Percentiles rank a stretch among this genome's conserved stretches.
Evolutionary conservation across 306 rosid genomes (phyloP).

Genomic region (Quercus gilva): DNA sequence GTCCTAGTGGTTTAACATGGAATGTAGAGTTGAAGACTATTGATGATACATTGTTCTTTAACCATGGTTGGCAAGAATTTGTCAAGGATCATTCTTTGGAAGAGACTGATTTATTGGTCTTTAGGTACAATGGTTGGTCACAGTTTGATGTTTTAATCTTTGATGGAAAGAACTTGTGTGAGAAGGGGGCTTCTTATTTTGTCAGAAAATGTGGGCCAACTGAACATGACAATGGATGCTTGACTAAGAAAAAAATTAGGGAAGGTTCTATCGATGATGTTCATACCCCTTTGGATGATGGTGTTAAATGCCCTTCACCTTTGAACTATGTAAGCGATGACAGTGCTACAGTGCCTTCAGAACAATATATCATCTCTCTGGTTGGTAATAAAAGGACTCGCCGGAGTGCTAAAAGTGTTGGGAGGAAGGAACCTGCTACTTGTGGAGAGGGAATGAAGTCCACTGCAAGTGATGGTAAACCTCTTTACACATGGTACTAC

Average conservation of each 20-base stretch:
- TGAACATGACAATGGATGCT: conserved; percentile 21
- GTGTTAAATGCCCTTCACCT: conserved; percentile 16
- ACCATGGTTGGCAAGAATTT: conserved; percentile 59
- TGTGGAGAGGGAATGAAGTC: background rate
- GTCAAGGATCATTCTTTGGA: conserved; percentile 49
- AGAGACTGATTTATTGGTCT: conserved; percentile 65
- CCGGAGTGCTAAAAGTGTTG: background rate
- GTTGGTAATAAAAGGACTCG: conserved; percentile 14
- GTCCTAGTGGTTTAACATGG: conserved; percentile 68
- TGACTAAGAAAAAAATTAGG: conserved; percentile 19
- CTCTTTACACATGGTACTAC: background rate
- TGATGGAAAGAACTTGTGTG: conserved; percentile 51
- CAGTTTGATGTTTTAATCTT: conserved; percentile 59
- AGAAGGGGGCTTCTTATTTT: conserved; percentile 62
- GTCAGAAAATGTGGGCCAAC: conserved; percentile 39
- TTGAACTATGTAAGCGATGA: conserved; percentile 19
- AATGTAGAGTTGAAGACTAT: conserved; percentile 38
- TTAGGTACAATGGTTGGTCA: conserved; percentile 58
- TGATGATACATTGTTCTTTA: conserved; percentile 40
- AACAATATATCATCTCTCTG: conserved; percentile 16
- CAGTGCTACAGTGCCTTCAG: conserved; percentile 10
- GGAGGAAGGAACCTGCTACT: background rate
- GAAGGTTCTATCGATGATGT: conserved; percentile 27
- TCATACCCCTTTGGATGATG: conserved; percentile 31
- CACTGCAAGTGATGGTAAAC: background rate